Evolutionary conservation across 441 rosid species (phyloP).

Genomic region (Arabidopsis hybrid): DNA sequence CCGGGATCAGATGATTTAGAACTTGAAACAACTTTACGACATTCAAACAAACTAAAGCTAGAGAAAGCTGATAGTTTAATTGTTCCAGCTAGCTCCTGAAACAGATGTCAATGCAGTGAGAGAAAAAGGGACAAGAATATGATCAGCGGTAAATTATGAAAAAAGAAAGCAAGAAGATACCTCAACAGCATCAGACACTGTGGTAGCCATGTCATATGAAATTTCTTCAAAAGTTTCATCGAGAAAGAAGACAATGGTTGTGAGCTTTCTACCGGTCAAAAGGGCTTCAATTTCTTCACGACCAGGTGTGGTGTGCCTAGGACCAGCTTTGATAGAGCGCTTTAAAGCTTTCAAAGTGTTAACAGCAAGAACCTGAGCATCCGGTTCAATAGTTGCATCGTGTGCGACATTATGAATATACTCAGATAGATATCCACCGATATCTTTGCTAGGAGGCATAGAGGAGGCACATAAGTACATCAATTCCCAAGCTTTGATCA

Average conservation of each 20-base stretch:
- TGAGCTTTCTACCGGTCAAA: constrained; percentile 84
- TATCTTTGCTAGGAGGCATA: constrained; percentile 99
- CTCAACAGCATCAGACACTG: constrained; percentile 98
- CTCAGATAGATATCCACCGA: constrained; percentile 89
- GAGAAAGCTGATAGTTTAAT: constrained; percentile 89
- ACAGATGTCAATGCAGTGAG: constrained; percentile 34
- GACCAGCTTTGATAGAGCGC: constrained; percentile 96
- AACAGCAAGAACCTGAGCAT: constrained; percentile 80
- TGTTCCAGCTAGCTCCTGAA: constrained; percentile 96
- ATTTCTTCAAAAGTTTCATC: constrained; percentile 99
- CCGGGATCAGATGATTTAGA: constrained; percentile 91
- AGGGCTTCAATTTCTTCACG: constrained; percentile 98
- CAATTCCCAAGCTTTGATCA: constrained; percentile 95
- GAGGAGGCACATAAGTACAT: constrained; percentile 96
- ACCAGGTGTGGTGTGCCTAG: constrained; percentile 86
- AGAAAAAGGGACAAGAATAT: constrained; percentile 26
- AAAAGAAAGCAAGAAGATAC: constrained; percentile 49
- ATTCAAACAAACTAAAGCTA: constrained; percentile 95
- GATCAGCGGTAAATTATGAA: constrained; percentile 1
- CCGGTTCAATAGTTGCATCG: constrained; percentile 70
- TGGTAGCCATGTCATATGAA: constrained; percentile 93
- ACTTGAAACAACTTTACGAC: constrained; percentile 92
- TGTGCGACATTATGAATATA: constrained; percentile 87
- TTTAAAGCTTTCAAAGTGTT: constrained; percentile 89
- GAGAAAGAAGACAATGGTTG: constrained; percentile 92